Conservation (phyloP, 345 rosid genomes). For the Eucalyptus urophylla region DNA sequence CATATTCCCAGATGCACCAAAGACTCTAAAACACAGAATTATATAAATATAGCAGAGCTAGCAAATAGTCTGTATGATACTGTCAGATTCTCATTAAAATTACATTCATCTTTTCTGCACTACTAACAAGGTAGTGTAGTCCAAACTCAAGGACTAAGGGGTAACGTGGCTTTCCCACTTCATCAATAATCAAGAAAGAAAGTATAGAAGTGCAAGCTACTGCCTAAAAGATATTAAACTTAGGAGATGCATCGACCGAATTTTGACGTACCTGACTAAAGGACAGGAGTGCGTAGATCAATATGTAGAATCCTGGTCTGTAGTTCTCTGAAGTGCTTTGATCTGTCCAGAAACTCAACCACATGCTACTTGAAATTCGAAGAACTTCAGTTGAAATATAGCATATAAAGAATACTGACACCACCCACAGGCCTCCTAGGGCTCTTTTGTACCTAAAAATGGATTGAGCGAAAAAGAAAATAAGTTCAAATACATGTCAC, state of each 20-base stretch:
- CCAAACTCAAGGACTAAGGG: background rate
- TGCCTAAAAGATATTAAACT: background rate
- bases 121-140: background rate
- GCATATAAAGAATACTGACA: slow-evolving; percentile 9
- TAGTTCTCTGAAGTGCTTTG: background rate
- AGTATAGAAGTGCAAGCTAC: background rate
- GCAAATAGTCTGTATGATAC: background rate
- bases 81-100: background rate
- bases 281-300: background rate
- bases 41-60: background rate
- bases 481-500: background rate
- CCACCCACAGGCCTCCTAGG: slow-evolving; percentile 85
- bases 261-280: background rate
- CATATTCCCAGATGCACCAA: background rate
- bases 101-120: background rate
- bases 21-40: background rate
- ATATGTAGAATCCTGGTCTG: background rate
- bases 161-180: background rate
- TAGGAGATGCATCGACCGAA: background rate
- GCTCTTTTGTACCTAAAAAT: slow-evolving; percentile 64
- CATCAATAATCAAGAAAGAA: background rate
- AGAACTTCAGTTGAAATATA: background rate
- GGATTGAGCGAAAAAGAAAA: background rate
- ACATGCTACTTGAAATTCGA: background rate
- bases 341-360: background rate